Evolutionary conservation across 176 grass and related monocot species (phyloP), one percentile per base, ranked within the genome.

Genomic region (Ananas comosus): DNA sequence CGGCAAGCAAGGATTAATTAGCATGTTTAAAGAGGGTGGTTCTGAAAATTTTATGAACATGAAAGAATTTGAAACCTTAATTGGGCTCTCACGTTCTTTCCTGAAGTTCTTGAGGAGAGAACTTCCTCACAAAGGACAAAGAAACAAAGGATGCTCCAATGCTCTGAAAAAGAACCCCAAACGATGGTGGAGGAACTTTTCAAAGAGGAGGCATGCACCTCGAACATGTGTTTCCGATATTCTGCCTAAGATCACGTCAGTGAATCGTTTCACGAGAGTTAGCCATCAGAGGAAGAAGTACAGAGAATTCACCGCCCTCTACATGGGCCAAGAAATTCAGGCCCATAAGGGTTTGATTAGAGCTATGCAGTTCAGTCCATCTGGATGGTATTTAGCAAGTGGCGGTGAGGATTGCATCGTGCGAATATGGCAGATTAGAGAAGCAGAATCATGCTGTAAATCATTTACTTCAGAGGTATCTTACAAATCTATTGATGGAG

Each of bases 281-380:
- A 71, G 72, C 50, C 79, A 80, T 11, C 74, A 82, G 49, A 88
- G 75, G 72, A 99, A 93, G 81, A 88, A 73, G 0, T 59, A 48
- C 54, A 78, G 66, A 54, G 94, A 99, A 69, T 93, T 99, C 64
- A 87, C 94, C 28, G 85, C 84, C 27, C 71, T 99, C 49, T 86
- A 70, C 64, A 80, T 88, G 87, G 84, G 75, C 65, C 94, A 93
- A 86, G 87, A 99, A 88, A 90, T 99, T 59, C 78, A 76, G 66
- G 94, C 89, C 25, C 94, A 99, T 47, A 85, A 99, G 51, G 94
- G 94, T 64, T 75, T 82, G 71, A 93, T 99, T 78, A 80, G 69
- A 52, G 79, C 78, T 22, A 89, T 93, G 82, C 90, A 99, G 69
- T 99, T 99, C 70, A 83, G 86, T 65, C 77, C 80, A 23, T 87